Evolutionary conservation across 441 rosid genomes (phyloP).

Genomic region (Rhodomyrtus psidioides): DNA sequence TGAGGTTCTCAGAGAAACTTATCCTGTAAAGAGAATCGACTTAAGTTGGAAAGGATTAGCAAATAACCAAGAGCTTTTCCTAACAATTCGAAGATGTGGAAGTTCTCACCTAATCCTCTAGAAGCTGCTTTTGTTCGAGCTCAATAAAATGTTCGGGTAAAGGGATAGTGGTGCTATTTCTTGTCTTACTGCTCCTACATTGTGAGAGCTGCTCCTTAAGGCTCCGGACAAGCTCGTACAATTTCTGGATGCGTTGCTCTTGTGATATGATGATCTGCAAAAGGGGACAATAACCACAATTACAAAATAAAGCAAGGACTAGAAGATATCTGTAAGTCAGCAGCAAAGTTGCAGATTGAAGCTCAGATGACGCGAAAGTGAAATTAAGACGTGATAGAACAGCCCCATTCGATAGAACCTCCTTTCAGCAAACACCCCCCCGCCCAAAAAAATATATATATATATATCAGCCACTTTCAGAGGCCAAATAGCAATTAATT

Average conservation of each 20-base stretch:
- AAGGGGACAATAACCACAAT: background rate
- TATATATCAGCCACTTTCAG: too few species aligned
- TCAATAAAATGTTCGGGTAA: constrained; percentile 38
- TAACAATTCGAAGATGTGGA: background rate
- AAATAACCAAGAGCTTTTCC: background rate
- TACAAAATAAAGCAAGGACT: background rate
- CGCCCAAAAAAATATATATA: too few species aligned
- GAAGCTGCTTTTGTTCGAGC: constrained; percentile 36
- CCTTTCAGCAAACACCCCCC: background rate
- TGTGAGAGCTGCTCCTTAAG: constrained; percentile 50
- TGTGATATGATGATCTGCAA: constrained; percentile 67
- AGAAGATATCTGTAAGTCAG: background rate
- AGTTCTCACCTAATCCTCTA: constrained; percentile 30
- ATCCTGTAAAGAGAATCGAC: background rate
- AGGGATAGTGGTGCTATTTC: constrained; percentile 23
- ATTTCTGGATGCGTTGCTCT: constrained; percentile 66
- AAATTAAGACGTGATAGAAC: background rate
- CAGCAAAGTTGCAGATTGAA: background rate
- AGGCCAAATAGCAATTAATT: background rate
- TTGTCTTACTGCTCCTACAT: constrained; percentile 38
- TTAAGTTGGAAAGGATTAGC: background rate
- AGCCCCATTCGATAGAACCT: background rate
- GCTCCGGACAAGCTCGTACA: constrained; percentile 52
- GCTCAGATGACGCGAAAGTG: background rate
- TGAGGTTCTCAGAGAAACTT: background rate